Conservation (phyloP, 1,139 yeast genomes). For the Zygotorulaspora mrakii region DNA sequence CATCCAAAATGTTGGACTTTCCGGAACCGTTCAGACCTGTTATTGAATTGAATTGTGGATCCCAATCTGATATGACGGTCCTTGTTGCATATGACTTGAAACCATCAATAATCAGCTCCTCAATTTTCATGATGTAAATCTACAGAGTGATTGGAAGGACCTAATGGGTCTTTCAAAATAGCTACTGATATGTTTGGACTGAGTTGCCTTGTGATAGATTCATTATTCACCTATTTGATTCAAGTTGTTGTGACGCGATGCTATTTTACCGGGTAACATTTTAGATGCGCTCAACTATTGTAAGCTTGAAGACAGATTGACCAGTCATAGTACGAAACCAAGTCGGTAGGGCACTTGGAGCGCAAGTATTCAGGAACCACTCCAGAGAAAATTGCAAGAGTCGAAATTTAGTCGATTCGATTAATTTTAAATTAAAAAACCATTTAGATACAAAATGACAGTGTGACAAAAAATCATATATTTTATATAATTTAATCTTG, state of each 20-base stretch:
- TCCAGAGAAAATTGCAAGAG: background rate
- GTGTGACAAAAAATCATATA: slow-evolving; percentile 17
- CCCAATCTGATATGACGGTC: slow-evolving; percentile 95
- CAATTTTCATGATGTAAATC: slow-evolving; percentile 76
- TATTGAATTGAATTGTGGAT: slow-evolving; percentile 92
- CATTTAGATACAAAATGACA: slow-evolving; percentile 23
- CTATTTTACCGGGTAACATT: too few species aligned
- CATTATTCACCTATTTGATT: too few species aligned
- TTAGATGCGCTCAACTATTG: too few species aligned
- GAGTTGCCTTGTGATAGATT: too few species aligned
- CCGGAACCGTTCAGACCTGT: slow-evolving; percentile 98
- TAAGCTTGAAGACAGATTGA: too few species aligned
- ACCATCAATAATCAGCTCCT: slow-evolving; percentile 93
- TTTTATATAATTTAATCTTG: slow-evolving; percentile 56
- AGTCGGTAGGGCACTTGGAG: too few species aligned
- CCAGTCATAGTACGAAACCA: too few species aligned
- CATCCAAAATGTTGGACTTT: slow-evolving; percentile 89
- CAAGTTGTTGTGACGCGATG: too few species aligned
- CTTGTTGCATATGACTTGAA: slow-evolving; percentile 97
- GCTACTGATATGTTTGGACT: too few species aligned
- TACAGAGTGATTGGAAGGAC: too few species aligned
- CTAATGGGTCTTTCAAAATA: too few species aligned
- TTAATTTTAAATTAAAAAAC: slow-evolving; percentile 18
- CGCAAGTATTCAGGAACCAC: slow-evolving; percentile 1
- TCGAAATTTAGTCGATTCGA: slow-evolving; percentile 15